Base-by-base conservation (phyloP, 306 rosid species). In the Vigna trinervia region DNA sequence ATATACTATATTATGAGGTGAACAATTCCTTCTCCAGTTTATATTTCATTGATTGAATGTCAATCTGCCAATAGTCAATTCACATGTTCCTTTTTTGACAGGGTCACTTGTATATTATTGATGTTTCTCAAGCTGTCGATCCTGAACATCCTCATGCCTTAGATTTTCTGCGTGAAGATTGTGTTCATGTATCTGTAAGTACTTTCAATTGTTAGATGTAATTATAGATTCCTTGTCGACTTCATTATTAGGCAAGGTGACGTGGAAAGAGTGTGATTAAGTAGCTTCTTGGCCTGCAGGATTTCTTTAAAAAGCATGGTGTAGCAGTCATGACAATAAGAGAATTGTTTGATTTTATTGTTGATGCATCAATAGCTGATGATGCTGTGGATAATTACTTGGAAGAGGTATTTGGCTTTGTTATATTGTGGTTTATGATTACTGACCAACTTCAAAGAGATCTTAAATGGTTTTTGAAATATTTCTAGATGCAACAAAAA, bases 51-150 rank as follows among this genome's bases (percentile, higher is more conserved):
- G 81, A 26, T 64, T 52, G 22, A 38, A 69, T 74, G 7, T 51
- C 51, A 64, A 5, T 62, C 20, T 74, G 13, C 63, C 75, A 20
- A 75, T 62, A 60, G 22, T 69, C 56, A 53, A 74, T 75, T 51
- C 56, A 14, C 70, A 11, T 75, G 67, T 43, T 64, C 22, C 76
- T 56, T 48, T 41, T 73, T 80, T 78, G 22, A n/a, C 81, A 92
- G 98, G 97, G 98, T 74, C 96, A 90, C 84, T 84, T 90, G 81
- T 86, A 92, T 84, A 85, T 94, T 54, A 94, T 94, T 11, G 97
- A 94, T 75, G 98, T 92, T 83, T 94, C 98, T 83, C 98, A 92
- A 92, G 59, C 97, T 10, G 98, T 94, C 81, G 96, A 94, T 73
- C 94, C 88, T 51, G 97, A 94, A 68, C 93, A 94, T 81, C 97